A percentile compares a stretch with the other conserved stretches of the same genome.
Conservation (phyloP, 352 stramenopile genomes). For the Phytophthora gonapodyides region DNA sequence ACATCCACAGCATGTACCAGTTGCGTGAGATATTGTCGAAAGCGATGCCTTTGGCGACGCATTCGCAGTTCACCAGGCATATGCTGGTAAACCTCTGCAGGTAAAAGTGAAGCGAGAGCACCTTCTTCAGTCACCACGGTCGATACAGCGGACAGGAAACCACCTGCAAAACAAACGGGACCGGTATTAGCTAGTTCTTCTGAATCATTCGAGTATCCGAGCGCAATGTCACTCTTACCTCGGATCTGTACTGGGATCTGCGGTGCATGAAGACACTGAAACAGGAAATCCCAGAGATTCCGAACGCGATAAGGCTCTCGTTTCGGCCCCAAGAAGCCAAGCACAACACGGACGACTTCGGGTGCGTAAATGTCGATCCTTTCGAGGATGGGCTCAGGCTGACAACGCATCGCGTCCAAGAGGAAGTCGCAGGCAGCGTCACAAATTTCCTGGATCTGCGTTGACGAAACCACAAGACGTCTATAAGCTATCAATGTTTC, state of each 20-base stretch:
- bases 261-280: conserved; percentile 69
- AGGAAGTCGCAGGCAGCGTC: conserved; percentile 71
- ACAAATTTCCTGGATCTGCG: conserved; percentile 63
- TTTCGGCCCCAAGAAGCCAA: conserved; percentile 57
- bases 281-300: conserved; percentile 73
- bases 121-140: conserved; percentile 34
- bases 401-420: conserved; percentile 44
- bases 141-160: conserved; percentile 50
- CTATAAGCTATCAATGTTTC: too few relatives aligned
- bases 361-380: conserved; percentile 41
- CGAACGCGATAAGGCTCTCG: conserved; percentile 52
- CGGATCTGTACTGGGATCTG: conserved; percentile 49
- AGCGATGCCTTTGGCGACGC: conserved; percentile 58
- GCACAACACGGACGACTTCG: conserved; percentile 48
- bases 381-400: conserved; percentile 35
- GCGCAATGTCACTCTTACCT: conserved; percentile 26
- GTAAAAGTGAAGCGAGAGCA: conserved; percentile 36
- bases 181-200: conserved; percentile 2
- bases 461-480: background rate
- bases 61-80: conserved; percentile 42
- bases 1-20: background rate
- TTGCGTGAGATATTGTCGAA: conserved; percentile 54
- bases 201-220: background rate
- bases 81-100: conserved; percentile 36
- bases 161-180: conserved; percentile 25